Percentiles rank a stretch among this genome's conserved stretches.
phyloP scores from a whole-genome alignment of 306 rosid species.

The Prinsepia uniflora region DNA sequence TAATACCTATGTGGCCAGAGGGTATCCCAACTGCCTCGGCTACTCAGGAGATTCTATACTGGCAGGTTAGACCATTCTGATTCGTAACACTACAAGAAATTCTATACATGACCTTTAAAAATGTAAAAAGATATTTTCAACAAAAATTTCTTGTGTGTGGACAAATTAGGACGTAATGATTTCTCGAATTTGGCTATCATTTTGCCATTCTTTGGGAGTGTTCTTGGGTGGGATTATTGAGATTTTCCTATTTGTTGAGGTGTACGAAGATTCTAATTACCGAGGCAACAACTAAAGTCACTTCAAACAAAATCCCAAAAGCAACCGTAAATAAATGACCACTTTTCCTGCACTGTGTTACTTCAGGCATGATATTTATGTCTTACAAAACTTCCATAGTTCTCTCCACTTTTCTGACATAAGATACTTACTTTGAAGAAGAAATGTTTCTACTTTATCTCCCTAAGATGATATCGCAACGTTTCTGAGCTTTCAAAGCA shows the following conservation, averaged over 20 bases:
- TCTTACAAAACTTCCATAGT: not conserved
- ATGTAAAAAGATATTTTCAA: not conserved
- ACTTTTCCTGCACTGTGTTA: too few relatives aligned
- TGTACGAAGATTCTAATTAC: not conserved
- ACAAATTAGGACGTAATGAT: not conserved
- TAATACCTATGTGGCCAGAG: slow-evolving; percentile 85
- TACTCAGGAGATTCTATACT: slow-evolving; percentile 69
- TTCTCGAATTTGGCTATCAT: not conserved
- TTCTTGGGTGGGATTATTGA: not conserved
- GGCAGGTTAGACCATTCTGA: slow-evolving; percentile 51
- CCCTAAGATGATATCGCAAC: not conserved
- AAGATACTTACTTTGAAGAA: not conserved
- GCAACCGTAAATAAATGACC: too few relatives aligned
- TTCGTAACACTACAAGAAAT: not conserved
- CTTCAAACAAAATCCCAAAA: not conserved
- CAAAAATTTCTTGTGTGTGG: not conserved
- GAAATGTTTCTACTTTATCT: not conserved
- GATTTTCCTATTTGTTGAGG: not conserved
- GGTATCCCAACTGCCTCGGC: slow-evolving; percentile 64
- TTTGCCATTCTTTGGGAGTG: not conserved
- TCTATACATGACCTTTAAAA: not conserved
- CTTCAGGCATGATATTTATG: too few relatives aligned
- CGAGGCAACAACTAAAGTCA: not conserved
- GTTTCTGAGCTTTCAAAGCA: not conserved
- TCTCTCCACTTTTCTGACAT: not conserved